Evolutionary conservation across 768 basidiomycete species (phyloP).

Genomic region (Termitomyces titanicus): DNA sequence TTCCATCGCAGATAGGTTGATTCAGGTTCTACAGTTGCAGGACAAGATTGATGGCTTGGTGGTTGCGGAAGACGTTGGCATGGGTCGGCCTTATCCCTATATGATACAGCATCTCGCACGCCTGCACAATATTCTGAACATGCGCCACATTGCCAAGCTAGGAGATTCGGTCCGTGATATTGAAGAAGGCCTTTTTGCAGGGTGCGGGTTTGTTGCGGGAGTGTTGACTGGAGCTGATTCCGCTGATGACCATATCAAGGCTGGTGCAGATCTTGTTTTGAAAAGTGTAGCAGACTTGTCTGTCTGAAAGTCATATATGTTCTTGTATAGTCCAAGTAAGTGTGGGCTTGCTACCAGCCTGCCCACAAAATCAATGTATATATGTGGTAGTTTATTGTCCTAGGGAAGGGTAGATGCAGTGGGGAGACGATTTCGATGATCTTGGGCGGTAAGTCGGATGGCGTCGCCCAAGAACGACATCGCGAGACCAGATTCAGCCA

Average conservation of each 20-base stretch:
- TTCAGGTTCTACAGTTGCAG: neutral
- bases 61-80: constrained; percentile 12
- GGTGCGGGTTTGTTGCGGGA: constrained; percentile 10
- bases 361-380: too few species aligned
- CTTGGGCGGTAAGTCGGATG: too few species aligned
- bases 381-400: too few species aligned
- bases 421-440: too few species aligned
- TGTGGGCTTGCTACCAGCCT: too few species aligned
- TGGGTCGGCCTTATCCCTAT: constrained; percentile 11
- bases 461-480: too few species aligned
- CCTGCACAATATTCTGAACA: constrained; percentile 7
- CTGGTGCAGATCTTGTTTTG: constrained; percentile 11
- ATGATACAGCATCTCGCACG: constrained; percentile 13
- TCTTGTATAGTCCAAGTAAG: too few species aligned
- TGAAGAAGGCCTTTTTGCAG: constrained; percentile 10
- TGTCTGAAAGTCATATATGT: too few species aligned
- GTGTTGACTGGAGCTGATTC: constrained; percentile 11
- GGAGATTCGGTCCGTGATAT: constrained; percentile 11
- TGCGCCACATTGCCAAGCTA: constrained; percentile 8
- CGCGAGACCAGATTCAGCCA: too few species aligned
- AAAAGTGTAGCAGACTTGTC: constrained; percentile 7
- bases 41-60: constrained; percentile 9
- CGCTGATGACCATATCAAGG: constrained; percentile 3
- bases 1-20: constrained; percentile 8
- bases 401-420: too few species aligned